Evolutionary conservation across 768 basidiomycete genomes (phyloP).

Genomic region (Tremella mesenterica): DNA sequence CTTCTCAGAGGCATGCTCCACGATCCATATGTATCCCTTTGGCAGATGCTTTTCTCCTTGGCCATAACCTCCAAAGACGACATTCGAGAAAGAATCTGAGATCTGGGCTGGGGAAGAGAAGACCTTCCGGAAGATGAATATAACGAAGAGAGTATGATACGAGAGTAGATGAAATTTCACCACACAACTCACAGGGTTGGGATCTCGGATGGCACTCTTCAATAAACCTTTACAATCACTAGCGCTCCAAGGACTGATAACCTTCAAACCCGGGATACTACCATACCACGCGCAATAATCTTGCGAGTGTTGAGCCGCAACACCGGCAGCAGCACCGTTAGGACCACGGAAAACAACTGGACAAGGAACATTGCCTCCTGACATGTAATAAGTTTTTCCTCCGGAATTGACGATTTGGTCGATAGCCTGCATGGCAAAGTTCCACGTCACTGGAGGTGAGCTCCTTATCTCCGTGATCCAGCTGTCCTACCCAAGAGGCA

Average conservation of each 20-base stretch:
- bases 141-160: too few species aligned
- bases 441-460: constrained; percentile 71
- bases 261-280: constrained; percentile 84
- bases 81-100: too few species aligned
- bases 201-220: constrained; percentile 95
- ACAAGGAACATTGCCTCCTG: constrained; percentile 95
- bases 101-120: too few species aligned
- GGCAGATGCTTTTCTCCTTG: too few species aligned
- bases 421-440: constrained; percentile 97
- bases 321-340: constrained; percentile 95
- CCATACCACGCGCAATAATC: constrained; percentile 85
- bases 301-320: constrained; percentile 93
- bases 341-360: constrained; percentile 99
- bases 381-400: constrained; percentile 99
- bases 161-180: neutral
- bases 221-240: constrained; percentile 98
- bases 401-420: constrained; percentile 99
- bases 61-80: too few species aligned
- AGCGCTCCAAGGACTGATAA: constrained; percentile 94
- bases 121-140: too few species aligned
- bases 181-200: constrained; percentile 60
- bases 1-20: too few species aligned
- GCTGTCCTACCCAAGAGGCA: too few species aligned
- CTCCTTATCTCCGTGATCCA: neutral
- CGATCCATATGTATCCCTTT: too few species aligned